Conservation (phyloP, 2,329 filamentous ascomycete genomes). For the Cercospora nicotianae region DNA sequence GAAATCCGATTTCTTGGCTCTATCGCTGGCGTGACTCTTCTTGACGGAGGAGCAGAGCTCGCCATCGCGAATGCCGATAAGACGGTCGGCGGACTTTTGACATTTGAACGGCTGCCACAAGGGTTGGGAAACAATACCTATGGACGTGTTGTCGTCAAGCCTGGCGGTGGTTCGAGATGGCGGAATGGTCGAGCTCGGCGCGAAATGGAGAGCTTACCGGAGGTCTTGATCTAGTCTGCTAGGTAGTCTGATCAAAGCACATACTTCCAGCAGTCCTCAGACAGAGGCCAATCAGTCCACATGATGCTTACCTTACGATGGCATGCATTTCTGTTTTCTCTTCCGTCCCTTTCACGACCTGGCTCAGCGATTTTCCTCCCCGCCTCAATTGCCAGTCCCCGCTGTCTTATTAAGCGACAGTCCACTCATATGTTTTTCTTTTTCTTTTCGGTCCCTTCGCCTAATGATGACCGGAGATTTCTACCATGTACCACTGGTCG, state of each 20-base stretch:
- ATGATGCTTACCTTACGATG: background rate
- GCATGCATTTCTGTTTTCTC: background rate
- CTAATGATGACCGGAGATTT: background rate
- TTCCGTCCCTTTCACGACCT: too few species aligned
- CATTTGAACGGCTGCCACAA: constrained; percentile 20
- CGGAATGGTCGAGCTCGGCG: background rate
- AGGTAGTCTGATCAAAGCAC: background rate
- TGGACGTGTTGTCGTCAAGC: background rate
- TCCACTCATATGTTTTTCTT: background rate
- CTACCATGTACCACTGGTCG: background rate
- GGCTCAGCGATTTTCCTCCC: background rate
- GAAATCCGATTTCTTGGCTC: constrained; percentile 74
- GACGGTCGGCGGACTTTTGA: constrained; percentile 27
- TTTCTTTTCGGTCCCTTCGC: background rate
- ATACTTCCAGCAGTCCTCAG: background rate
- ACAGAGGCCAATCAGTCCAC: background rate
- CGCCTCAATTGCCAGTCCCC: background rate
- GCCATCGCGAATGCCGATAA: constrained; percentile 60
- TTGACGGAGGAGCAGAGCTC: constrained; percentile 67
- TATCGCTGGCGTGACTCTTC: constrained; percentile 67
- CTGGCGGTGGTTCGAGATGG: background rate
- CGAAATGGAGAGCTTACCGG: background rate
- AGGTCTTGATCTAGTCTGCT: background rate
- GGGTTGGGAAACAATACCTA: constrained; percentile 11
- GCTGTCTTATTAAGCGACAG: background rate